These are phyloP conservation scores for Cryomyces minteri DNA, from an alignment of 495 filamentous ascomycete genomes.

Conservation along the genomic window DNA sequence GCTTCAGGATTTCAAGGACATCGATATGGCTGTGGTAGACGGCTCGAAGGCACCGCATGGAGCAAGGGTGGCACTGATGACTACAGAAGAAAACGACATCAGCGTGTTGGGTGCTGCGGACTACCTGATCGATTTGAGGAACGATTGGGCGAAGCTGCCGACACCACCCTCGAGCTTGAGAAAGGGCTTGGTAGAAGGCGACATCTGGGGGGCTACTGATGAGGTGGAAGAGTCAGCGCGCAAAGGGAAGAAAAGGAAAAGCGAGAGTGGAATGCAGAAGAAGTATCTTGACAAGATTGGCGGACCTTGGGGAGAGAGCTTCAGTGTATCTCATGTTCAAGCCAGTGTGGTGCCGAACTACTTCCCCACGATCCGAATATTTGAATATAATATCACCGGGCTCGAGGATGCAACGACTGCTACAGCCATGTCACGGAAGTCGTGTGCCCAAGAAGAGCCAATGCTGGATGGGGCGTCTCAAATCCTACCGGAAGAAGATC, in stretches of 20 bases:
- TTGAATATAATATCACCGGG: constrained; percentile 87
- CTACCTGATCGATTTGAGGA: constrained; percentile 65
- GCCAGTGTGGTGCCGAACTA: constrained; percentile 88
- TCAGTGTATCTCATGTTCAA: constrained; percentile 55
- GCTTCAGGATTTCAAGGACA: constrained; percentile 66
- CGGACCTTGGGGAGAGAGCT: constrained; percentile 69
- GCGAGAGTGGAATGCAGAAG: constrained; percentile 9
- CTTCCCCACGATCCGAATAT: constrained; percentile 68
- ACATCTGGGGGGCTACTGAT: constrained; percentile 4
- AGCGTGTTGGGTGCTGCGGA: constrained; percentile 43
- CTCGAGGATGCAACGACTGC: constrained; percentile 25
- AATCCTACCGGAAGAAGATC: neutral
- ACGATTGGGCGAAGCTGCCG: constrained; percentile 59
- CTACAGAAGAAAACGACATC: constrained; percentile 23
- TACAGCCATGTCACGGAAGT: too few species aligned
- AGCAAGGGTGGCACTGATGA: constrained; percentile 19
- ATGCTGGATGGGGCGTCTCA: neutral
- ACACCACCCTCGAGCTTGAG: constrained; percentile 23
- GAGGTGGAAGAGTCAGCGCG: neutral
- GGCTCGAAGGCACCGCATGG: constrained; percentile 19
- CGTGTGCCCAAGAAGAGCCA: neutral
- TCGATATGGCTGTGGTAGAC: constrained; percentile 35
- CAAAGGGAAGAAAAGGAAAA: constrained; percentile 29
- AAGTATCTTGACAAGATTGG: constrained; percentile 47
- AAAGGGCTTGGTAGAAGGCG: constrained; percentile 3